Percentiles rank a stretch among this genome's conserved stretches.
Evolutionary conservation across 1,284 basidiomycete genomes (phyloP).

Genomic region (Cryptococcus sp.): DNA sequence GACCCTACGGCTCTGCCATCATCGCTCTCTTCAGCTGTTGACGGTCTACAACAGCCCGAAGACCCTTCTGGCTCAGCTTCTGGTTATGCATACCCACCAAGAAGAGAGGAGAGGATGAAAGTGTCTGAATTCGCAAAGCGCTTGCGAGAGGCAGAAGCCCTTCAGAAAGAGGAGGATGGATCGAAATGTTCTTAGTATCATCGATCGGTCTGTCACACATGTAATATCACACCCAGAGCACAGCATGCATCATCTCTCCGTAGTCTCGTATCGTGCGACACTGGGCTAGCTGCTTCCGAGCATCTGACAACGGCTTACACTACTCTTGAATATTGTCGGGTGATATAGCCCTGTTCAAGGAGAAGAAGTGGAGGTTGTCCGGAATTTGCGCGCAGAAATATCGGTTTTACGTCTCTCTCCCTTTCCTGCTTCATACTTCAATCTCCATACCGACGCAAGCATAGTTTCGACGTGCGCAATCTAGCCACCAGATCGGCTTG

Average conservation of each 20-base stretch:
- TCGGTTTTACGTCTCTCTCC: neutral
- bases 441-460: neutral
- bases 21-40: constrained; percentile 16
- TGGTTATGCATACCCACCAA: constrained; percentile 23
- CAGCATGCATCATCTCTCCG: neutral
- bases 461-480: no score
- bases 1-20: constrained; percentile 10
- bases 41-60: constrained; percentile 8
- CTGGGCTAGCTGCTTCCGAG: neutral
- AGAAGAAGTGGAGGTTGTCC: constrained; percentile 6
- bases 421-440: neutral
- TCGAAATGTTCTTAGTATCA: constrained; percentile 11
- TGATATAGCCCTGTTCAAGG: neutral
- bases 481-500: no score
- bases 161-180: constrained; percentile 41
- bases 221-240: neutral
- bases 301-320: neutral
- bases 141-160: constrained; percentile 46
- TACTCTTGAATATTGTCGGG: neutral
- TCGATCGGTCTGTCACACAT: neutral
- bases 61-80: constrained; percentile 10
- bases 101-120: constrained; percentile 37
- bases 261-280: neutral
- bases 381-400: neutral
- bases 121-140: constrained; percentile 48